Evolutionary conservation across 108 stramenopile genomes (phyloP).

Genomic region (Stephanodiscus triporus): DNA sequence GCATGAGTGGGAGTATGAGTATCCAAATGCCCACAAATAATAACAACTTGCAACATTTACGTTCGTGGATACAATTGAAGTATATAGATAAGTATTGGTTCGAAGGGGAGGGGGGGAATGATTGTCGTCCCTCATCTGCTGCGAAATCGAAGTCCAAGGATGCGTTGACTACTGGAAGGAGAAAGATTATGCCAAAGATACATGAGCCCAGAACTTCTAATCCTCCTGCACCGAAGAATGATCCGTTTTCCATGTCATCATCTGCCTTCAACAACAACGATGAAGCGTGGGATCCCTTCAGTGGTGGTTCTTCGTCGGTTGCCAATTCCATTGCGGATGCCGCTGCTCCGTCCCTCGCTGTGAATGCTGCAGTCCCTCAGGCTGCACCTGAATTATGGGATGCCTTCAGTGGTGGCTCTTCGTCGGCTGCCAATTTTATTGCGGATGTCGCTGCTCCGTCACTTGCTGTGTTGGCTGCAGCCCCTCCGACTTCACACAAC

Average conservation of each 20-base stretch:
- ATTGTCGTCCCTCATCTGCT: not conserved
- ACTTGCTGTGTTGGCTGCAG: constrained; percentile 15
- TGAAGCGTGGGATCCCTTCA: constrained; percentile 76
- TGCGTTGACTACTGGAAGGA: not conserved
- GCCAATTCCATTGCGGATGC: constrained; percentile 23
- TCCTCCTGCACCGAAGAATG: constrained; percentile 36
- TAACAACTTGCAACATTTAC: constrained; percentile 59
- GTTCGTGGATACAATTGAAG: constrained; percentile 77
- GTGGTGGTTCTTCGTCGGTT: constrained; percentile 45
- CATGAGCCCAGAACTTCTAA: no score
- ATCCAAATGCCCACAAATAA: constrained; percentile 37
- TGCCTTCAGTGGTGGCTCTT: no score
- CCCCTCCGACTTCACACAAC: not conserved
- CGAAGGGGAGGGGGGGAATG: not conserved
- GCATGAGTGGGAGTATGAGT: no score
- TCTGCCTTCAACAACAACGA: constrained; percentile 11
- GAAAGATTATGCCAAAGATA: constrained; percentile 29
- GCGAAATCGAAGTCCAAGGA: constrained; percentile 8
- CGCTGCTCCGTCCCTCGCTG: constrained; percentile 4
- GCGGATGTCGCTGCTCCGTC: constrained; percentile 33
- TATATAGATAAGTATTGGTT: constrained; percentile 77
- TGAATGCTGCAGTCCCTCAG: not conserved
- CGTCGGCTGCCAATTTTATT: no score
- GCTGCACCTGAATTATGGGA: no score
- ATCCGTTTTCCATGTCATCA: constrained; percentile 56